Base-by-base conservation (phyloP, 2,329 filamentous ascomycete species). In the Huntiella savannae region DNA sequence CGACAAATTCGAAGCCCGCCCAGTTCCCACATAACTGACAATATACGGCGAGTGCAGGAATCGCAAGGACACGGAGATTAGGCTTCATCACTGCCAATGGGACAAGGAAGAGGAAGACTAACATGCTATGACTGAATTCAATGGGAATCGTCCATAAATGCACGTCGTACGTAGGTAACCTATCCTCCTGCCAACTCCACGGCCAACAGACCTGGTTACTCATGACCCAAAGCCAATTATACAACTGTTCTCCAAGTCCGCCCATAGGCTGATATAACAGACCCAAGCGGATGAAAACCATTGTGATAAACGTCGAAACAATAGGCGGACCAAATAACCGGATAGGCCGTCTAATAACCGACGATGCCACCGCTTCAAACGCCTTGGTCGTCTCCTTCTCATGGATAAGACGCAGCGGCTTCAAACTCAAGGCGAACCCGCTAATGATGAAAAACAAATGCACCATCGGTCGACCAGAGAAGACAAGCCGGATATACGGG, bases 91-190 rank as follows among this genome's bases (percentile, higher is more conserved):
- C 61, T 4, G 68, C 67, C 7, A 68, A 64, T 15, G 63, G 71
- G 3, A 74, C 49, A 16, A 74, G 57, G 10, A 64, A 62, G 5
- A 75, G 57, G 56, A 76, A 77, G 7, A 77, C 62, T 49, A 71
- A 63, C 55, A 77, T 65, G 2, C 70, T 74, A 55, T 68, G 71
- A 49, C 69, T 63, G 54, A 73, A 75, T 55, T 77, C 73, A 40
- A 75, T 65, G 2, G 73, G 73, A 38, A 77, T 76, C 4, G 74
- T 77, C 73, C 73, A 77, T 17, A 77, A 58, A 51, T 77, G 73
- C 19, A 71, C 63, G 53, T 76, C 71, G 53, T 75, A 73, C 5
- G 34, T 43, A 16, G 45, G 44, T n/a, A 47, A 17, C 44, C 43
- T 50, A 36, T 50, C 45, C 16, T 45, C 47, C 5, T 45, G 22